Base-by-base conservation (phyloP, 2,329 filamentous ascomycete genomes). In the Curvularia spicifera region DNA sequence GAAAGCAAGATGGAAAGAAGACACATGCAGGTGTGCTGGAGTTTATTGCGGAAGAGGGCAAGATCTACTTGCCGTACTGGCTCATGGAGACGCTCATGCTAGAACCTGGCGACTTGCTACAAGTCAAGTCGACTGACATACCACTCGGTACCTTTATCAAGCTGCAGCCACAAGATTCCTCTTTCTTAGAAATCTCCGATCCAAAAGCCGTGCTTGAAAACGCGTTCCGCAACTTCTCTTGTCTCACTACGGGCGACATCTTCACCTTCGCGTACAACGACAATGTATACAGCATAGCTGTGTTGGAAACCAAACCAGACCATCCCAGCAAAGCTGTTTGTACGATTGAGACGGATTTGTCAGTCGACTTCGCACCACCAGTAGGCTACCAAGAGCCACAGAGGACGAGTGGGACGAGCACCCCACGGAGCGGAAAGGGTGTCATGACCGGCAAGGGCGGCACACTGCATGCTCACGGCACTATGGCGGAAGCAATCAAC, bases 231-330 rank as follows among this genome's bases (percentile, higher is more conserved):
- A 96, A 96, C 78, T 99, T 98, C 79, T 91, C 93, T 15, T 94
- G 94, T 50, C 84, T 98, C 15, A 97, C 93, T 3, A 91, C 93
- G 72, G 93, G 93, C 63, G 95, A 99, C 73, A 84, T 97, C 43
- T 99, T 99, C 83, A 96, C 91, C 63, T 99, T 99, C 76, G 85
- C 89, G 68, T 99, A 99, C 81, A 99, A 99, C 77, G 93, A 98
- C 73, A 90, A 93, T 60, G 84, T 93, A 9, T 99, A 95, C 80
- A 90, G 95, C 63, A 92, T 99, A 74, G 93, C 92, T 2, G 95
- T 99, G 1, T 80, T 98, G 13, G 94, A 98, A 73, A 91, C 96
- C 39, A 97, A 97, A 78, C 95, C 95, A 1, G 87, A 91, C 65
- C 86, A 90, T 1, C 91, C 91, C 69, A 93, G 91, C 83, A 89